Conservation (phyloP, 2,329 filamentous ascomycete genomes). For the Bisporella sp. region DNA sequence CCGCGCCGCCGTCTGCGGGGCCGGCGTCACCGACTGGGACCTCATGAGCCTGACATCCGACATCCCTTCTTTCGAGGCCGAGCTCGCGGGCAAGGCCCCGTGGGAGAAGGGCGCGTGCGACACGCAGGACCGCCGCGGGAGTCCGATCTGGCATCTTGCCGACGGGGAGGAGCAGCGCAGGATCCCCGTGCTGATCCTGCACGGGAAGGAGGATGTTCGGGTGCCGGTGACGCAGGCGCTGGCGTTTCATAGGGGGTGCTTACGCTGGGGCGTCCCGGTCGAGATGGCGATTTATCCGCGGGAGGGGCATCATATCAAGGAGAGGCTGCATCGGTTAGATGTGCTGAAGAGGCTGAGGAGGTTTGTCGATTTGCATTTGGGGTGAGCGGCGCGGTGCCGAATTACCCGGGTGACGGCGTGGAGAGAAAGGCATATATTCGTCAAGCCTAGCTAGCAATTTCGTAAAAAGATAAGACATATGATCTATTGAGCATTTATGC, state of each 20-base stretch:
- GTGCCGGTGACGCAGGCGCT: slow-evolving; percentile 29
- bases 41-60: slow-evolving; percentile 29
- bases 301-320: slow-evolving; percentile 25
- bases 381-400: too few species aligned
- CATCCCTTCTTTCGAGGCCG: slow-evolving; percentile 19
- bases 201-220: slow-evolving; percentile 27
- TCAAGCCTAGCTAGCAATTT: too few species aligned
- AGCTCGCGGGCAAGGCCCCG: slow-evolving; percentile 20
- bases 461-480: too few species aligned
- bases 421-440: too few species aligned
- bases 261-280: slow-evolving; percentile 21
- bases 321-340: slow-evolving; percentile 11
- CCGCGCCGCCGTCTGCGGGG: slow-evolving; percentile 29
- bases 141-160: slow-evolving; percentile 21
- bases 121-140: slow-evolving; percentile 13
- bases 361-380: background rate
- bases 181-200: slow-evolving; percentile 29
- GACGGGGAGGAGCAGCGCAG: slow-evolving; percentile 10
- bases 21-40: slow-evolving; percentile 32
- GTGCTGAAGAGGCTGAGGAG: background rate
- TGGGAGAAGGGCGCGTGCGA: slow-evolving; percentile 19
- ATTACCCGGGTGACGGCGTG: too few species aligned
- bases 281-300: slow-evolving; percentile 30
- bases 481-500: too few species aligned
- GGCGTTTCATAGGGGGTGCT: slow-evolving; percentile 27